Percentiles rank a stretch among this genome's conserved stretches.
These are phyloP conservation scores for Heterobasidion annosum DNA, from an alignment of 1,284 basidiomycete genomes.

Conservation along the genomic window DNA sequence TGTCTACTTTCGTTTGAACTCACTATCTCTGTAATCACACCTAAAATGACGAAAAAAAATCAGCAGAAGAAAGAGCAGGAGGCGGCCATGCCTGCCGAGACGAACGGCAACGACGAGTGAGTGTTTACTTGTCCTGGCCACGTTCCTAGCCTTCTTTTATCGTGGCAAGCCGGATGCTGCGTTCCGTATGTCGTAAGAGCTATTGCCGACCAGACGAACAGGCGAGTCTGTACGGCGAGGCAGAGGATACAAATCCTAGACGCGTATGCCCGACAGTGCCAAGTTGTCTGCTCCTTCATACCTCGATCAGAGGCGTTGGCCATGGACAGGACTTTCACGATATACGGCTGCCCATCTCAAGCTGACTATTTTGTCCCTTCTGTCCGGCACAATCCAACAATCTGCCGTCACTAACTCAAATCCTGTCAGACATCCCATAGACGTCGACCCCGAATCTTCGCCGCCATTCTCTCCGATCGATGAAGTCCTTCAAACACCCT, in stretches of 20 bases:
- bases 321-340: too few species aligned
- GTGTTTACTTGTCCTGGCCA: background rate
- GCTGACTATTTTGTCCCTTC: too few species aligned
- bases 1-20: background rate
- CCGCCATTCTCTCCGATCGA: background rate
- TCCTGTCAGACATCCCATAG: background rate
- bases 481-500: background rate
- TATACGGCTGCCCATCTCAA: too few species aligned
- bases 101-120: conserved; percentile 7
- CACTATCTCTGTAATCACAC: conserved; percentile 11
- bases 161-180: background rate
- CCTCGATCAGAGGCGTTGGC: too few species aligned
- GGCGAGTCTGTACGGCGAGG: background rate
- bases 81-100: conserved; percentile 9
- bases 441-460: background rate
- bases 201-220: background rate
- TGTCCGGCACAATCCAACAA: too few species aligned
- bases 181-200: conserved; percentile 2
- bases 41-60: conserved; percentile 21
- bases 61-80: conserved; percentile 19
- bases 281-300: background rate
- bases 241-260: background rate
- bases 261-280: background rate
- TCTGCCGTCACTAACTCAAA: background rate
- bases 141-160: background rate